Conservation (phyloP, 306 rosid species). For the Erythrophleum fordii region DNA sequence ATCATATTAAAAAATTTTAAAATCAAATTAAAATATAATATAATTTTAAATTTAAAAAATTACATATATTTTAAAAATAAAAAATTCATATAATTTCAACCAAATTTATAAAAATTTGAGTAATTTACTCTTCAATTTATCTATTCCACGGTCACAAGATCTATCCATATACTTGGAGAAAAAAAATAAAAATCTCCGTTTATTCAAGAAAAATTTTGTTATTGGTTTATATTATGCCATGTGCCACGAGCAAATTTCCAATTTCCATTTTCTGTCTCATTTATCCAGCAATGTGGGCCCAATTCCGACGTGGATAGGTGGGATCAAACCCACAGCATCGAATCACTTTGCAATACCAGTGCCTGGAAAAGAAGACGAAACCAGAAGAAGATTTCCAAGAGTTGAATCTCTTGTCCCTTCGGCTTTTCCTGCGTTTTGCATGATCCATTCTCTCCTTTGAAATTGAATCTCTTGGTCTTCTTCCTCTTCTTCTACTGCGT, state of each 20-base stretch:
- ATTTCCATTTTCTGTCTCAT: too few species aligned
- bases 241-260: neutral
- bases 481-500: conserved; percentile 10
- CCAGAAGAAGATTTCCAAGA: neutral
- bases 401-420: neutral
- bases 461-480: neutral
- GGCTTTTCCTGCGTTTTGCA: neutral
- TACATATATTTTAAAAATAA: too few species aligned
- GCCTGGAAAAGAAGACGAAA: neutral
- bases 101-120: too few species aligned
- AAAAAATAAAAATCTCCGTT: neutral
- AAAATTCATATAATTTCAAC: too few species aligned
- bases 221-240: neutral
- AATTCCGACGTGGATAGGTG: conserved; percentile 13
- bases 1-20: too few species aligned
- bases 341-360: neutral
- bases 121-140: too few species aligned
- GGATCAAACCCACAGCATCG: neutral
- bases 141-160: too few species aligned
- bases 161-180: too few species aligned
- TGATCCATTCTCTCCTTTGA: neutral
- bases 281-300: neutral
- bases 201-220: neutral
- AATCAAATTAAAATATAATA: too few species aligned
- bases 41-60: too few species aligned